These are phyloP conservation scores for Talaromyces marneffei DNA, from an alignment of 2,329 filamentous ascomycete species.

Conservation along the genomic window DNA sequence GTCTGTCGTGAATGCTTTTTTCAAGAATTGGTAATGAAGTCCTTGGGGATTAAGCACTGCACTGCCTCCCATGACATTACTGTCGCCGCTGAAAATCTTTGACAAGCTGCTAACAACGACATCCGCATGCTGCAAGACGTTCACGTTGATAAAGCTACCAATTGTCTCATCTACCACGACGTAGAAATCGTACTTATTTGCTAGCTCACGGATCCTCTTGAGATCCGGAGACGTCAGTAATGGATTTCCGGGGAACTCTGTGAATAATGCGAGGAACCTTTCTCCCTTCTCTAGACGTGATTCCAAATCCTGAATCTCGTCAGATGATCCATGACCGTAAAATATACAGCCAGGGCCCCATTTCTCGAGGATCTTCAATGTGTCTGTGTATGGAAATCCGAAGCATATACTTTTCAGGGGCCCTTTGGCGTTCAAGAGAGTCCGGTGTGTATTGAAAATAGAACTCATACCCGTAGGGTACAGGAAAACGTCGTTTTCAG, in stretches of 20 bases:
- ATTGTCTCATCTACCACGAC: constrained; percentile 95
- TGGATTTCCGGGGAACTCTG: constrained; percentile 92
- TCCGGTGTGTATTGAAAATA: constrained; percentile 82
- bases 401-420: constrained; percentile 68
- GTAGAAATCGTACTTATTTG: constrained; percentile 78
- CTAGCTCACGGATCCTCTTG: constrained; percentile 68
- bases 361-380: constrained; percentile 88
- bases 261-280: constrained; percentile 76
- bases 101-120: constrained; percentile 91
- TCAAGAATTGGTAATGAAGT: constrained; percentile 66
- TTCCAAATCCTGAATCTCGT: constrained; percentile 81
- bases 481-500: constrained; percentile 82
- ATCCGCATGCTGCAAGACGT: constrained; percentile 83
- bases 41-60: constrained; percentile 60
- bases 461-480: constrained; percentile 91
- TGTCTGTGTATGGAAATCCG: constrained; percentile 97
- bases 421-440: constrained; percentile 60
- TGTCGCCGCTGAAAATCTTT: constrained; percentile 95
- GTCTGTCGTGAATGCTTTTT: constrained; percentile 55
- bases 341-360: constrained; percentile 86
- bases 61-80: constrained; percentile 94
- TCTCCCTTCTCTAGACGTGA: constrained; percentile 64
- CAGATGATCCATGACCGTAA: constrained; percentile 71
- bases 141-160: constrained; percentile 91
- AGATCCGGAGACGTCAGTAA: constrained; percentile 81